Conservation (phyloP, 208 protist genomes). For the Leishmania amazonensis region DNA sequence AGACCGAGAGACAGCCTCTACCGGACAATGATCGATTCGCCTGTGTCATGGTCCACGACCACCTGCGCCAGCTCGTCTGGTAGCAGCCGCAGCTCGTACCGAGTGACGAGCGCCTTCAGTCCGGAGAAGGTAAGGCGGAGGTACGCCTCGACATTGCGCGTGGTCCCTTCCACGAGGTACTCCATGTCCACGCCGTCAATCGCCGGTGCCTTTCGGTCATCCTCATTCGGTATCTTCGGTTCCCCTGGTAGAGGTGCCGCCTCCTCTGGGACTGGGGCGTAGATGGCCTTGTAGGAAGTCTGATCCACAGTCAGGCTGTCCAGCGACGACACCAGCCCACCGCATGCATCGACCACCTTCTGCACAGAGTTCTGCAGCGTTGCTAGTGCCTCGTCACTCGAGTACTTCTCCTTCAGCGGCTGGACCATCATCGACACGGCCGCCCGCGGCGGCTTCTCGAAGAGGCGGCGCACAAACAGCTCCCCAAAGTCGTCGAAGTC, state of each 20-base stretch:
- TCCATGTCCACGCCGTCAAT: conserved; percentile 62
- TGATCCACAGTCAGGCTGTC: conserved; percentile 26
- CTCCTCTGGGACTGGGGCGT: not conserved
- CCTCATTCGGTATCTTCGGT: conserved; percentile 8
- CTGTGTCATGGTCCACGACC: conserved; percentile 63
- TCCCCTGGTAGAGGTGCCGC: conserved; percentile 6
- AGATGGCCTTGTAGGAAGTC: conserved; percentile 28
- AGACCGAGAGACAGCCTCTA: conserved; percentile 9
- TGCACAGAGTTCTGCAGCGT: conserved; percentile 56
- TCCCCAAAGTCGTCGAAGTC: conserved; percentile 82
- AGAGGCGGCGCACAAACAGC: conserved; percentile 67
- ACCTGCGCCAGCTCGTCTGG: conserved; percentile 66
- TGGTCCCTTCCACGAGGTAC: conserved; percentile 54
- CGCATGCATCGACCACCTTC: conserved; percentile 40
- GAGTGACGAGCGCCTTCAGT: conserved; percentile 54
- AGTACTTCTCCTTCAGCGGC: conserved; percentile 57
- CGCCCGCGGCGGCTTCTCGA: conserved; percentile 41
- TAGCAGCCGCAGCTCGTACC: conserved; percentile 60
- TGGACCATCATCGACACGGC: conserved; percentile 73
- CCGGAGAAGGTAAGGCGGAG: conserved; percentile 65
- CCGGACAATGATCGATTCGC: conserved; percentile 46
- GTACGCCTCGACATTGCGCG: conserved; percentile 57
- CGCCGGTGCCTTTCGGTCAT: conserved; percentile 1
- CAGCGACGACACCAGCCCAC: conserved; percentile 37
- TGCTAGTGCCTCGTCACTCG: conserved; percentile 12